Base-by-base conservation (phyloP, 495 filamentous ascomycete genomes). In the Trichoderma asperelloides region DNA sequence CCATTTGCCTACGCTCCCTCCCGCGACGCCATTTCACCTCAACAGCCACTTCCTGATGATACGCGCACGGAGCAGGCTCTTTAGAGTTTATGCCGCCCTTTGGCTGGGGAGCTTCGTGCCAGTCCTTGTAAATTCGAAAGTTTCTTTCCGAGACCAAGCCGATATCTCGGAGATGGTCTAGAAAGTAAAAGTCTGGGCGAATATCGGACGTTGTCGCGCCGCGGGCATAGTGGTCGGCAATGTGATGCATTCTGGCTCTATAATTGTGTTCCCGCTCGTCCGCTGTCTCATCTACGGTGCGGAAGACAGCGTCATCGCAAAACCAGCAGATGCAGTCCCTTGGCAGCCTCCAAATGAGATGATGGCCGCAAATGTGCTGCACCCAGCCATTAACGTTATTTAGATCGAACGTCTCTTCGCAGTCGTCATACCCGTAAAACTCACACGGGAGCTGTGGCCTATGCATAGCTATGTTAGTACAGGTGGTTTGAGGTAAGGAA, bases 291-390 rank as follows among this genome's bases (percentile, higher is more conserved):
- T 16, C 9, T 16, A 49, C 62, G 16, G 70, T 63, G 33, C 72
- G 68, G 49, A 79, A 81, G 0, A 7, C 21, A 7, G 39, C 55
- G 1, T 71, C 51, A 69, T 83, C 76, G 70, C 83, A 86, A 67
- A 81, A 83, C 74, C 77, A 82, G 71, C 83, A 86, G 1, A 73
- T 47, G 8, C 75, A 70, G 16, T 57, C 66, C 0, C 7, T n/a
- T n/a, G 83, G 83, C 18, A 79, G 74, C 0, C 9, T 23, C 25
- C 69, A 47, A 0, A 37, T 3, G 0, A 78, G 68, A 47, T 84
- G 81, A 7, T 74, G 66, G 27, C 45, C 45, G 11, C 69, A 45
- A 40, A 79, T 76, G 65, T 85, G 82, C 3, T 77, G 66, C 28
- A 82, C 75, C 82, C 82, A 86, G 6, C 9, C 62, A 2, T 72